Conservation (phyloP, 768 basidiomycete species). For the Strobilomyces echinocephalus region DNA sequence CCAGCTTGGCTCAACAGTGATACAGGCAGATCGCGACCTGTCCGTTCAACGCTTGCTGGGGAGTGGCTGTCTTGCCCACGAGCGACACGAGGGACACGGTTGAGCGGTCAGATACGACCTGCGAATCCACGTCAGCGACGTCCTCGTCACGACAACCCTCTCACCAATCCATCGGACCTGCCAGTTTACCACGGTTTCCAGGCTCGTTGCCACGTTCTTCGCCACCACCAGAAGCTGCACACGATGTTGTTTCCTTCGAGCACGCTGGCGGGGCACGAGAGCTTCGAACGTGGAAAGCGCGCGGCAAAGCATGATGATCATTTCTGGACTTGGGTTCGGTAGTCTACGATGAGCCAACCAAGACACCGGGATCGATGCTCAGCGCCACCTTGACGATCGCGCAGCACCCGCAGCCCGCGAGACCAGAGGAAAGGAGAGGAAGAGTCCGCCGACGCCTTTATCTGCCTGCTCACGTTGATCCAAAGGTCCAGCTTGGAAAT, state of each 20-base stretch:
- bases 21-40: conserved; percentile 68
- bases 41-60: conserved; percentile 74
- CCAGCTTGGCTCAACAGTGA: conserved; percentile 21
- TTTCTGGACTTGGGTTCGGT: conserved; percentile 67
- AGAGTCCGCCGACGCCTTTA: conserved; percentile 69
- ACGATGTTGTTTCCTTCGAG: conserved; percentile 76
- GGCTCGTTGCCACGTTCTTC: conserved; percentile 57
- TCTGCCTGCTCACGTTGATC: conserved; percentile 87
- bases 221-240: too few species aligned
- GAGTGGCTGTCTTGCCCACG: conserved; percentile 73
- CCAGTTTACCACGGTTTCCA: conserved; percentile 68
- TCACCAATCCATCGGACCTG: conserved; percentile 65
- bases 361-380: conserved; percentile 43
- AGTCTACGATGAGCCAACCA: neutral
- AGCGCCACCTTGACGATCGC: conserved; percentile 91
- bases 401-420: conserved; percentile 28
- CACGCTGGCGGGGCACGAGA: conserved; percentile 61
- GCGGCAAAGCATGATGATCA: conserved; percentile 79
- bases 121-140: neutral
- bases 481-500: conserved; percentile 83
- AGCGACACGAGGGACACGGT: conserved; percentile 66
- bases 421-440: too few species aligned
- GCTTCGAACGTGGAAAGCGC: conserved; percentile 81
- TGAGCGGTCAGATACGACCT: conserved; percentile 70
- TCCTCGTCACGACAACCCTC: conserved; percentile 20